Percentiles rank a stretch among this genome's conserved stretches.
These are phyloP conservation scores for Lepidium campestre DNA, from an alignment of 441 rosid genomes.

Conservation along the genomic window DNA sequence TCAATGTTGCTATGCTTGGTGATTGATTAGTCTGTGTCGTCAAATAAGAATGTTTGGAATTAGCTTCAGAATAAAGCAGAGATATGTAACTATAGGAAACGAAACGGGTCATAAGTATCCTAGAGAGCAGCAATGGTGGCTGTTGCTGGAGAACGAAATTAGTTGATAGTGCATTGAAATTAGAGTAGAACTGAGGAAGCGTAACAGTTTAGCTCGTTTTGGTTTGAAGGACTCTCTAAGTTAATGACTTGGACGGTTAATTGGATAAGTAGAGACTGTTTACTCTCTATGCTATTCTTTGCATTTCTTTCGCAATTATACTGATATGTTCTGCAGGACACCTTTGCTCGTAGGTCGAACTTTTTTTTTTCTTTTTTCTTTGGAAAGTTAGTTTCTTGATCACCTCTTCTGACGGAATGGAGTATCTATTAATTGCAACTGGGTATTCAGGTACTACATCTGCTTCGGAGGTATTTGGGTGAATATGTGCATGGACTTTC, in stretches of 20 bases:
- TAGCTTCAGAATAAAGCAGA: neutral
- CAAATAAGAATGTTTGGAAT: neutral
- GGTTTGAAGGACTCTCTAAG: neutral
- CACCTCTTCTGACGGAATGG: neutral
- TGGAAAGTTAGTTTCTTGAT: neutral
- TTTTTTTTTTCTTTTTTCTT: neutral
- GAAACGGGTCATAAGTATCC: neutral
- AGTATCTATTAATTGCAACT: neutral
- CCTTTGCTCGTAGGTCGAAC: conserved; percentile 9
- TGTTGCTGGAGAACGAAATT: conserved; percentile 5
- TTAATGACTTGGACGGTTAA: neutral
- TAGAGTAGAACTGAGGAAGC: neutral
- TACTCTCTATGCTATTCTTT: neutral
- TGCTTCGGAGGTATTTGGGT: conserved; percentile 96
- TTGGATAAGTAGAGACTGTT: neutral
- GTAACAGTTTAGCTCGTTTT: neutral
- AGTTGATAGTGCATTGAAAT: neutral
- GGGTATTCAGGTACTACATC: conserved; percentile 65
- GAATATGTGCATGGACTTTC: conserved; percentile 97
- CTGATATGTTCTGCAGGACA: neutral
- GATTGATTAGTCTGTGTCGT: neutral
- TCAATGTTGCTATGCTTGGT: neutral
- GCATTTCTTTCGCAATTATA: no score
- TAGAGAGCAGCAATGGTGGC: neutral
- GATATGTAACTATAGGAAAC: neutral